These are phyloP conservation scores for Beauveria scarabaeidicola DNA, from an alignment of 2,329 filamentous ascomycete genomes.

Conservation along the genomic window DNA sequence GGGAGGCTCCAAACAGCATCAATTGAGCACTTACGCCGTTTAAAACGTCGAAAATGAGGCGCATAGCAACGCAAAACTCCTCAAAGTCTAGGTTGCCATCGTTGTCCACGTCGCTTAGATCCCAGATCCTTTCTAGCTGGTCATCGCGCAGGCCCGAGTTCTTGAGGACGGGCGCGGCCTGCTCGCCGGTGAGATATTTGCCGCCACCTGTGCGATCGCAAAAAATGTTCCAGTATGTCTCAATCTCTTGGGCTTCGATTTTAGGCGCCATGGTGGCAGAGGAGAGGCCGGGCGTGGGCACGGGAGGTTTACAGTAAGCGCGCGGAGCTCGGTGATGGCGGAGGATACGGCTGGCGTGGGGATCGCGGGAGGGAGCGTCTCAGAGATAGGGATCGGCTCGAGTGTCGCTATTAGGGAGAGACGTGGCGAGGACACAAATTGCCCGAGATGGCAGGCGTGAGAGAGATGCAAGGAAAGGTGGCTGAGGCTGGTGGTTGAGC, in stretches of 20 bases:
- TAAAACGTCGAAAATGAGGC: slow-evolving; percentile 91
- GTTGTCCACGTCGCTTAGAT: slow-evolving; percentile 92
- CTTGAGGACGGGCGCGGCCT: slow-evolving; percentile 54
- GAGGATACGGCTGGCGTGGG: background rate
- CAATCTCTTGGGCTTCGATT: slow-evolving; percentile 54
- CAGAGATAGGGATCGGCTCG: background rate
- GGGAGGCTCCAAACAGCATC: background rate
- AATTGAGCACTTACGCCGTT: slow-evolving; percentile 66
- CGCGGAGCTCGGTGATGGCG: background rate
- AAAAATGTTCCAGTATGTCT: slow-evolving; percentile 61
- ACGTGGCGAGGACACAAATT: background rate
- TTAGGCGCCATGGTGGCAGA: slow-evolving; percentile 44
- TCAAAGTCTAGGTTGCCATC: slow-evolving; percentile 98
- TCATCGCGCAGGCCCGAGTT: slow-evolving; percentile 55
- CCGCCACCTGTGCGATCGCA: slow-evolving; percentile 49
- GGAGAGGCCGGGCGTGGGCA: slow-evolving; percentile 10
- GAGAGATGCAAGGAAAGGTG: background rate
- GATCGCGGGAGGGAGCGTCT: background rate
- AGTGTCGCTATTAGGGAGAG: background rate
- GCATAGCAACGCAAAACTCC: slow-evolving; percentile 98
- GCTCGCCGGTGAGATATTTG: slow-evolving; percentile 52
- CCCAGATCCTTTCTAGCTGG: slow-evolving; percentile 96
- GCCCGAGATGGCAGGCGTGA: background rate
- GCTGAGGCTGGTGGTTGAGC: background rate
- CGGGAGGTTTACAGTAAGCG: background rate